Base-by-base conservation (phyloP, 2,329 filamentous ascomycete species). In the Paraphoma chrysanthemicola region DNA sequence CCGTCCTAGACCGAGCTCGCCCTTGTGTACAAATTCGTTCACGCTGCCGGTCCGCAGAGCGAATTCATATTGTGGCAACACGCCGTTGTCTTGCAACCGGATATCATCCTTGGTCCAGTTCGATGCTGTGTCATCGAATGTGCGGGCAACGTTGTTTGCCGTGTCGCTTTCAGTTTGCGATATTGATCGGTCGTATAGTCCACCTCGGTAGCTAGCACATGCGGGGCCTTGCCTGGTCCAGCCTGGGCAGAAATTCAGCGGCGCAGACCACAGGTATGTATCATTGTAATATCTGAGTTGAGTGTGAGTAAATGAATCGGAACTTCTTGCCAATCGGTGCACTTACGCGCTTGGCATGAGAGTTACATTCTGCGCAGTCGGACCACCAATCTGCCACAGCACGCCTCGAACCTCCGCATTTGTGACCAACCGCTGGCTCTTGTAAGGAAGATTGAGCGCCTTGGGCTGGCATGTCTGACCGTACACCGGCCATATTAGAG, bases 311-410 rank as follows among this genome's bases (percentile, higher is more conserved):
- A 29, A 12, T 23, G 8, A n/a, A 10, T 17, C 14, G 4, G 4
- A 3, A 9, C 10, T 44, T 11, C 14, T 7, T 23, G 14, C 3
- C 8, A 6, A 31, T n/a, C 2, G 17, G 18, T 12, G 29, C 33
- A 51, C 53, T 38, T 8, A 55, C 53, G 53, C 53, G 53, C 53
- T 55, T 16, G 53, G 53, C 43, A 51, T 43, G 1, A 55, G 44
- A 8, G 48, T 44, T 38, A 55, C 36, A 14, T 41, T 55, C 29
- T 55, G 53, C 10, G 48, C 17, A 23, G 45, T 51, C n/a, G 53
- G 53, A 12, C 44, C 44, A 17, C 53, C 53, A 30, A 55, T 48
- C 17, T 51, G 48, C 28, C 48, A 51, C 14, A 33, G 17, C 9
- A 55, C 28, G 12, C 53, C 53, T 16, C 53, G 38, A 38, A 44